Evolutionary conservation across 192 early-diverging fungal species (phyloP).

Genomic region (Coemansia sp.): DNA sequence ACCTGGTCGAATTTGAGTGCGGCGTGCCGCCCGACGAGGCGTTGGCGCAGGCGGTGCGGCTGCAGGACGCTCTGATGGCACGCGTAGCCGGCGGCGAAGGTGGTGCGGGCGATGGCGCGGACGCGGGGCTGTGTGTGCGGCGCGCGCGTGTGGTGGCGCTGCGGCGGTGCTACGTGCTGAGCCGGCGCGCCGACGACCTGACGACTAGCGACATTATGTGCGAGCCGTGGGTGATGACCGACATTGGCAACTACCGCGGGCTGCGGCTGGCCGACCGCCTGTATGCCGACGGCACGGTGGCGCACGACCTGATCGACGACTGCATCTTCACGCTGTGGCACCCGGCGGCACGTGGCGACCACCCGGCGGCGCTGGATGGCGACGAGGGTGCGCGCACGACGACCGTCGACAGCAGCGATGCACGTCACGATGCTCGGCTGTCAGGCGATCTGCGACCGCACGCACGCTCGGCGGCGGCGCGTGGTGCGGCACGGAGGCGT

Average conservation of each 20-base stretch:
- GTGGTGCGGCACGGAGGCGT: constrained; percentile 24
- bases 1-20: constrained; percentile 43
- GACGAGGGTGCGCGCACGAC: constrained; percentile 20
- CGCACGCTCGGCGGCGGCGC: constrained; percentile 11
- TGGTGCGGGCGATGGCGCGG: constrained; percentile 5
- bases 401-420: constrained; percentile 26
- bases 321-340: constrained; percentile 51
- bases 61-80: constrained; percentile 16
- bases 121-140: constrained; percentile 18
- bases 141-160: constrained; percentile 30
- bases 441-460: constrained; percentile 13
- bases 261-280: constrained; percentile 45
- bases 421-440: constrained; percentile 12
- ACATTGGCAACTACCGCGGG: constrained; percentile 48
- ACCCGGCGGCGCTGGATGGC: constrained; percentile 4
- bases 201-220: constrained; percentile 39
- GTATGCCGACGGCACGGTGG: constrained; percentile 41
- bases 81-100: constrained; percentile 10
- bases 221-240: constrained; percentile 52
- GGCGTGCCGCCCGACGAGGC: constrained; percentile 1
- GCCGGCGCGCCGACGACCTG: constrained; percentile 39
- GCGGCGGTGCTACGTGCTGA: constrained; percentile 46
- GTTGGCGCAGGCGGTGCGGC: background rate
- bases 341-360: constrained; percentile 10
- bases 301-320: constrained; percentile 44